Evolutionary conservation across 1,284 basidiomycete species (phyloP).

Genomic region (Hemileia vastatrix): DNA sequence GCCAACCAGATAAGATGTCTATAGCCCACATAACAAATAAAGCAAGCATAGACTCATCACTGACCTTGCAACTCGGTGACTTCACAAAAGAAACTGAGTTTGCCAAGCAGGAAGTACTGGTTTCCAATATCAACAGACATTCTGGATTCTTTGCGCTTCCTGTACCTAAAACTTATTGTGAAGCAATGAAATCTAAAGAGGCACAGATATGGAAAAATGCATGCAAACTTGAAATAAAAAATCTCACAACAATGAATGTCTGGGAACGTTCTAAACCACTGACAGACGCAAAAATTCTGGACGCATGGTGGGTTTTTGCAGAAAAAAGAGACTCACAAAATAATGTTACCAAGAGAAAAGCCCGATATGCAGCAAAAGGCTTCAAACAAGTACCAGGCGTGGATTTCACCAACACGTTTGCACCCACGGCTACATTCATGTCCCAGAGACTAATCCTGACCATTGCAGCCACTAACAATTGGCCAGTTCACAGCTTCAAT

Average conservation of each 20-base stretch:
- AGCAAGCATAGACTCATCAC: no score
- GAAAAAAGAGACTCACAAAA: neutral
- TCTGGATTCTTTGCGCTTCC: neutral
- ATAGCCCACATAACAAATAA: no score
- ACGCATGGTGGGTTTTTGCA: neutral
- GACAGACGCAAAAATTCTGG: neutral
- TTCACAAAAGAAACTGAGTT: neutral
- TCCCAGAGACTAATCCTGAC: neutral
- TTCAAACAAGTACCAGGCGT: neutral
- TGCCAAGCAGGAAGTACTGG: neutral
- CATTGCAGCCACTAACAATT: neutral
- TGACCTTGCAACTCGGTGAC: neutral
- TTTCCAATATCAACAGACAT: neutral
- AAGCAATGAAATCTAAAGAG: neutral
- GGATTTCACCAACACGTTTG: neutral
- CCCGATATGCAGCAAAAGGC: neutral
- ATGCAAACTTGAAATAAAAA: neutral
- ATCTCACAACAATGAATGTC: neutral
- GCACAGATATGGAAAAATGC: neutral
- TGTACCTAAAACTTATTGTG: neutral
- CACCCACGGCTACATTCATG: neutral
- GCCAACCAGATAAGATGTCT: no score
- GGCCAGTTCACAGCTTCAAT: conserved; percentile 3
- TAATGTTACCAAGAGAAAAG: conserved; percentile 1
- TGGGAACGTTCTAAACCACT: neutral